Base-by-base conservation (phyloP, 257 asterid genomes). In the Fraxinus quadrangulata region DNA sequence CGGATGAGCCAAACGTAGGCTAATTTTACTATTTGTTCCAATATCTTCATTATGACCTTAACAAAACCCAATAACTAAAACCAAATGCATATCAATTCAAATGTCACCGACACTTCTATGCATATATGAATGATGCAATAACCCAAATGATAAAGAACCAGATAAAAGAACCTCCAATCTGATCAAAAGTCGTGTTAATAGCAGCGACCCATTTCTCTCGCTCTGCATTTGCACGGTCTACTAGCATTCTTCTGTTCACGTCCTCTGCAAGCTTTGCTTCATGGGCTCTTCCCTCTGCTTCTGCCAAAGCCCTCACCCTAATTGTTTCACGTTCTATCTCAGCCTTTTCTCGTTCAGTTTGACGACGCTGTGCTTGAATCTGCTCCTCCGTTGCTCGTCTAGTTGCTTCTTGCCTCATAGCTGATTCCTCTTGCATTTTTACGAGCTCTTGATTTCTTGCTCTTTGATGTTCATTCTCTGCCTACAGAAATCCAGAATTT, bases 351-450 rank as follows among this genome's bases (percentile, higher is more conserved):
- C 87, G 85, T 85, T 90, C 98, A 66, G 99, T 91, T 79, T 93
- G 93, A 70, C 92, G 93, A 74, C 94, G 96, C 72, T 95, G 99
- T 39, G 95, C 92, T 85, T 95, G 98, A 81, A 95, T 95, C 81
- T 95, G 97, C 77, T 95, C 99, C 83, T 95, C 99, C 28, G 97
- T 88, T 39, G 99, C 99, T 83, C 97, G 85, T 81, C 98, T 90
- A 49, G 93, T 88, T n/a, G 96, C 90, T 85, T 95, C 99, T 85
- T 86, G 99, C 82, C 97, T 89, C 91, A 88, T 83, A 79, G 97
- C 51, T 33, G 99, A 95, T 81, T 93, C 99, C 86, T 95, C 98
- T 87, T 95, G 99, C 97, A 93, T 85, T 86, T 88, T 91, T 17
- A 95, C 99, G 63, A 91, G 88, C 86, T 93, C 98, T 79, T 93